Conservation (phyloP, 2,329 filamentous ascomycete genomes). For the Akanthomyces lecanii region DNA sequence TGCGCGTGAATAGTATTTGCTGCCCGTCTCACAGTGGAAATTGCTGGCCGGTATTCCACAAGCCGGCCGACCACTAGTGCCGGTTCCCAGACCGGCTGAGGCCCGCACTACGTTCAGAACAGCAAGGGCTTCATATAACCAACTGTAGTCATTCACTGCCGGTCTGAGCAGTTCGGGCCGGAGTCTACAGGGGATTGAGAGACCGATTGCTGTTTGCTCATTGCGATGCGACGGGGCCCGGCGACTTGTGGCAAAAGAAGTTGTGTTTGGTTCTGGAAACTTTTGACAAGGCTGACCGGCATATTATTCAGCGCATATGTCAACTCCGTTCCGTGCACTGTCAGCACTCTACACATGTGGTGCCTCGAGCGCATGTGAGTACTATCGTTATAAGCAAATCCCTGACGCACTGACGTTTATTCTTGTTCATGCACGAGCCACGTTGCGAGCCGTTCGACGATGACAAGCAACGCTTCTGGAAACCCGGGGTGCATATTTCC, state of each 20-base stretch:
- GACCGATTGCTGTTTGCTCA: neutral
- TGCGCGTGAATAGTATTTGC: too few species aligned
- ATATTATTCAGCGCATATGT: neutral
- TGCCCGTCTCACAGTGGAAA: too few species aligned
- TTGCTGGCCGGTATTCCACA: too few species aligned
- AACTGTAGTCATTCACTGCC: too few species aligned
- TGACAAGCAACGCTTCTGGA: neutral
- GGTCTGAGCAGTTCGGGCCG: too few species aligned
- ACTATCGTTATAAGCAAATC: neutral
- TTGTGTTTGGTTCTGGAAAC: neutral
- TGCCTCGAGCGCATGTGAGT: neutral
- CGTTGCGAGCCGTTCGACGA: neutral
- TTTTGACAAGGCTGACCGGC: neutral
- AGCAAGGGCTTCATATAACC: too few species aligned
- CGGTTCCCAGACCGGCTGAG: too few species aligned
- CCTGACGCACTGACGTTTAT: neutral
- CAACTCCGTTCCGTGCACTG: neutral
- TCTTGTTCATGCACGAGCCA: neutral
- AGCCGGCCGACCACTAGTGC: too few species aligned
- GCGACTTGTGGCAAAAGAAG: neutral
- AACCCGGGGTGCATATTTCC: conserved; percentile 2
- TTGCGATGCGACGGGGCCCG: neutral
- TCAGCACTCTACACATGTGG: neutral
- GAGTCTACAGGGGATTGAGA: too few species aligned
- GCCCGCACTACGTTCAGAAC: too few species aligned